These are phyloP conservation scores for Zymoseptoria passerinii DNA, from an alignment of 2,329 filamentous ascomycete genomes.

Conservation along the genomic window DNA sequence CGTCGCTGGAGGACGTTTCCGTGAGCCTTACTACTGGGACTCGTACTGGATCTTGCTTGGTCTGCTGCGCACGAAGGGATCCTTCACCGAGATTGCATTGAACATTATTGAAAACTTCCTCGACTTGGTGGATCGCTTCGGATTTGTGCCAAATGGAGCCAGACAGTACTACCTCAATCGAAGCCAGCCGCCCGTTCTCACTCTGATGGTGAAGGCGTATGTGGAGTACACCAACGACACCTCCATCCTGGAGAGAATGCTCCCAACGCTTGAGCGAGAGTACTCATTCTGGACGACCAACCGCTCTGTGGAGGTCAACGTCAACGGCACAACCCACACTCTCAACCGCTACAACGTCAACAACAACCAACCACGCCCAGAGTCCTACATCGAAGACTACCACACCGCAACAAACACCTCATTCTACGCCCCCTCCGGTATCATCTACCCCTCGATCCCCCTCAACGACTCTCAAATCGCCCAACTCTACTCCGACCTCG, in stretches of 20 bases:
- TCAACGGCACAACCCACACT: constrained; percentile 39
- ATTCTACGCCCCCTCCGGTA: constrained; percentile 52
- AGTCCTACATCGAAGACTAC: constrained; percentile 60
- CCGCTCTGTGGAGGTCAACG: constrained; percentile 47
- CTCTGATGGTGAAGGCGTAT: constrained; percentile 59
- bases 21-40: constrained; percentile 65
- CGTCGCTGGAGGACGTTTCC: constrained; percentile 62
- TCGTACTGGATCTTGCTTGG: constrained; percentile 62
- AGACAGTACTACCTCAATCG: constrained; percentile 60
- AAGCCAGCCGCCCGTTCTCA: constrained; percentile 57
- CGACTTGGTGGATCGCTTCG: constrained; percentile 55
- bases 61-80: constrained; percentile 55
- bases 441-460: constrained; percentile 47
- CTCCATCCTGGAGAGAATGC: constrained; percentile 49
- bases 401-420: constrained; percentile 56
- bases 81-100: constrained; percentile 53
- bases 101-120: constrained; percentile 65
- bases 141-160: constrained; percentile 62
- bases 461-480: constrained; percentile 48
- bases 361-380: constrained; percentile 59
- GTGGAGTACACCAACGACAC: constrained; percentile 58
- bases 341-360: constrained; percentile 54
- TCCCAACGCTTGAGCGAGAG: constrained; percentile 56
- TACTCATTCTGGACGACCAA: constrained; percentile 56
- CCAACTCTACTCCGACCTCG: constrained; percentile 53